Evolutionary conservation across 305 asterid species (phyloP).

Genomic region (Solanum hybrid): DNA sequence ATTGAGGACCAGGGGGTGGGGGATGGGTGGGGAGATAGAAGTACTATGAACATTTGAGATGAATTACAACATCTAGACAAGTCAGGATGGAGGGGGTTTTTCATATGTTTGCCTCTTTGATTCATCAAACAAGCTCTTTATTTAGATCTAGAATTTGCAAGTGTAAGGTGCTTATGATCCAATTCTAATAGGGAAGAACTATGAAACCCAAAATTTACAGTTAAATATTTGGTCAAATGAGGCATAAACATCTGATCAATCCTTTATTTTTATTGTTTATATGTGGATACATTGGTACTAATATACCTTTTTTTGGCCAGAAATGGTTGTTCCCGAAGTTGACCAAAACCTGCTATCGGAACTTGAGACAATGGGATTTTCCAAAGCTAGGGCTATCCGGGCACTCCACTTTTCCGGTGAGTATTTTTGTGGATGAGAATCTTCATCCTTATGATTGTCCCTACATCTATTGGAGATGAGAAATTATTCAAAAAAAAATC

Average conservation of each 20-base stretch:
- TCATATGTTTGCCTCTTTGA: not conserved
- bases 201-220: not conserved
- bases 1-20: not conserved
- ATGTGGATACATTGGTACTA: slow-evolving; percentile 1
- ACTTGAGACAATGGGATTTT: slow-evolving; percentile 83
- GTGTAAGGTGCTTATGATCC: not conserved
- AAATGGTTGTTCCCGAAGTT: slow-evolving; percentile 95
- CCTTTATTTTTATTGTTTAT: not conserved
- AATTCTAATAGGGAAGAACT: not conserved
- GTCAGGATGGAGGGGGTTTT: not conserved
- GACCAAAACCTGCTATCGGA: slow-evolving; percentile 57
- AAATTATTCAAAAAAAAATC: not conserved
- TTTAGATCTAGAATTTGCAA: not conserved
- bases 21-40: not conserved
- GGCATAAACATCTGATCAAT: not conserved
- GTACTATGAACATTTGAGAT: not conserved
- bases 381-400: slow-evolving; percentile 77
- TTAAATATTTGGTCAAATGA: not conserved
- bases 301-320: slow-evolving; percentile 19
- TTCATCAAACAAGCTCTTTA: not conserved
- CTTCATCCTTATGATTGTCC: not conserved
- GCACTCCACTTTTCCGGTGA: slow-evolving; percentile 88
- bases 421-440: slow-evolving; percentile 3
- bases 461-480: not conserved
- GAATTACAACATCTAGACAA: not conserved